These are phyloP conservation scores for Corchorus capsularis DNA, from an alignment of 345 rosid species.

Conservation along the genomic window DNA sequence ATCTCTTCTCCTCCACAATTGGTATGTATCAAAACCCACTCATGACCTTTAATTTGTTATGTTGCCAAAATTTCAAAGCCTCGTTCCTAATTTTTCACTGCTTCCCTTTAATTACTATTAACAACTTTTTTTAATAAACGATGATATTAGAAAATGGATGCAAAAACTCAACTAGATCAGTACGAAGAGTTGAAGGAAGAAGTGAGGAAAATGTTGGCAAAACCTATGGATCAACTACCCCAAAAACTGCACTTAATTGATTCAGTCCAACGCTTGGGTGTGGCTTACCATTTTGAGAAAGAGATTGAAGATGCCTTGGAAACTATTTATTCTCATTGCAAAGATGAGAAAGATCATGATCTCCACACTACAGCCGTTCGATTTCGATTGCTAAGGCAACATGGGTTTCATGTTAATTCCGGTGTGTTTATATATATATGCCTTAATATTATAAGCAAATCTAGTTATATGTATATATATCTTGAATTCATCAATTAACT, in stretches of 20 bases:
- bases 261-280: slow-evolving; percentile 21
- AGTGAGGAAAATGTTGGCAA: slow-evolving; percentile 24
- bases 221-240: background rate
- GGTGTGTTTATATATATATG: slow-evolving; percentile 12
- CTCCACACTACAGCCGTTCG: slow-evolving; percentile 18
- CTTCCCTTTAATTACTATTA: no score
- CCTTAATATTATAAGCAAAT: no score
- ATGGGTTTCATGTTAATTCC: slow-evolving; percentile 15
- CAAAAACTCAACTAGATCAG: background rate
- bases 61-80: no score
- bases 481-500: no score
- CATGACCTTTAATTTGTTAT: no score
- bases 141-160: slow-evolving; percentile 16
- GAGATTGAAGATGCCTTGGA: no score
- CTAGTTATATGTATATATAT: no score
- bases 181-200: slow-evolving; percentile 19
- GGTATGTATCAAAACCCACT: no score
- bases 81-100: no score
- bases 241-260: slow-evolving; percentile 26
- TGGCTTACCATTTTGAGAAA: no score
- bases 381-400: slow-evolving; percentile 31
- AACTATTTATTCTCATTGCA: no score
- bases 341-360: background rate
- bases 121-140: no score
- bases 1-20: background rate